These are phyloP conservation scores for Pichia deserticola DNA, from an alignment of 805 yeast species.

Conservation along the genomic window DNA sequence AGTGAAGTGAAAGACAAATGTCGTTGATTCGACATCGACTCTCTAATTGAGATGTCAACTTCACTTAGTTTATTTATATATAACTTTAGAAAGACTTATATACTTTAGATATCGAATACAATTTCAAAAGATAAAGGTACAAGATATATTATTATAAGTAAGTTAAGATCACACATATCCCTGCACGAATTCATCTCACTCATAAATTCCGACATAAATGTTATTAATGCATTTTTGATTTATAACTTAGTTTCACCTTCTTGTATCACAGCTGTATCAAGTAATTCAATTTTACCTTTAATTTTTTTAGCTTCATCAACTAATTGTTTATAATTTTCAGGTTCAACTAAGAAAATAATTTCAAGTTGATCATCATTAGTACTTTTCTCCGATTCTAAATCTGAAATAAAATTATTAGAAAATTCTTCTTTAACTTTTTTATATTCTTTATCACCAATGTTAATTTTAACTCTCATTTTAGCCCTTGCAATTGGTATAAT, in stretches of 20 bases:
- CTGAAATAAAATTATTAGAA: conserved; percentile 10
- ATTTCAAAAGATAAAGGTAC: too few species aligned
- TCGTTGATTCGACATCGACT: too few species aligned
- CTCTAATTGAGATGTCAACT: too few species aligned
- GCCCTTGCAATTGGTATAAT: conserved; percentile 92
- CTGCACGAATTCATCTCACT: too few species aligned
- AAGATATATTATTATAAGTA: too few species aligned
- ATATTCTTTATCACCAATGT: conserved; percentile 47
- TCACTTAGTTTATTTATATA: too few species aligned
- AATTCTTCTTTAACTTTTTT: conserved; percentile 28
- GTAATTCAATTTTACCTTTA: conserved; percentile 36
- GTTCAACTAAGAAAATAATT: conserved; percentile 16
- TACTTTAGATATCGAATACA: too few species aligned
- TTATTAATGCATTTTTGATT: too few species aligned
- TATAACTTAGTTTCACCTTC: conserved; percentile 13
- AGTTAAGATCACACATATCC: too few species aligned
- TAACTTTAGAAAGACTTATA: too few species aligned
- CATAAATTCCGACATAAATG: too few species aligned
- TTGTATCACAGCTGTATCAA: conserved; percentile 29
- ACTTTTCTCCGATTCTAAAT: conserved; percentile 7
- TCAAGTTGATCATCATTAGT: conserved; percentile 9
- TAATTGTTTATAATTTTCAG: conserved; percentile 25
- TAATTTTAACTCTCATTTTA: conserved; percentile 77
- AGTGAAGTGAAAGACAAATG: too few species aligned
- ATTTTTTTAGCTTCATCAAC: conserved; percentile 36